Evolutionary conservation across 352 stramenopile species (phyloP).

Genomic region (Globisporangium solare): DNA sequence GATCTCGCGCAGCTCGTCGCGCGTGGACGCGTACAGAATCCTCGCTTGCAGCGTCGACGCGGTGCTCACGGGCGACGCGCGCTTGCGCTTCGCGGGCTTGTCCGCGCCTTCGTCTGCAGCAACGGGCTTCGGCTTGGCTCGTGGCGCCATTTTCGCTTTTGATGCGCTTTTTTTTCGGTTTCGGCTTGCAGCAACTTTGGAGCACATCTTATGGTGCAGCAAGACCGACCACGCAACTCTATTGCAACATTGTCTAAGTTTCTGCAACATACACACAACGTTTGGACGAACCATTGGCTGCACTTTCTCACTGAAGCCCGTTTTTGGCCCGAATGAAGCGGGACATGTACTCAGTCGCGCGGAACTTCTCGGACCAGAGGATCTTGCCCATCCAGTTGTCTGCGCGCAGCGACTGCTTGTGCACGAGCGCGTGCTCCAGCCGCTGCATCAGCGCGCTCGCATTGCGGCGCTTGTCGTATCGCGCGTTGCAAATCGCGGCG

Average conservation of each 20-base stretch:
- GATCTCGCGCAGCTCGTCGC: constrained; percentile 42
- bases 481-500: constrained; percentile 21
- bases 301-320: constrained; percentile 9
- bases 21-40: constrained; percentile 36
- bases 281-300: not conserved
- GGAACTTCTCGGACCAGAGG: constrained; percentile 79
- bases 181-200: no score
- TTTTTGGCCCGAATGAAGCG: constrained; percentile 79
- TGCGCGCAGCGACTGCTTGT: constrained; percentile 20
- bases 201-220: not conserved
- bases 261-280: not conserved
- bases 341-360: constrained; percentile 84
- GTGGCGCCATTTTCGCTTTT: not conserved
- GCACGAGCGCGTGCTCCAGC: constrained; percentile 33
- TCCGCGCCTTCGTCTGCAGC: not conserved
- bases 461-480: constrained; percentile 52
- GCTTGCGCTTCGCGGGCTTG: constrained; percentile 28
- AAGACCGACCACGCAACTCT: not conserved
- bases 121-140: not conserved
- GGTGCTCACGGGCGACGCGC: constrained; percentile 19
- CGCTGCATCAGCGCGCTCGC: constrained; percentile 41
- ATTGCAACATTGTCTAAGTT: not conserved
- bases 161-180: no score
- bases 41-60: constrained; percentile 34
- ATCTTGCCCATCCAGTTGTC: constrained; percentile 77